Evolutionary conservation across 2,329 filamentous ascomycete species (phyloP).

Genomic region (Plenodomus biglobosus): DNA sequence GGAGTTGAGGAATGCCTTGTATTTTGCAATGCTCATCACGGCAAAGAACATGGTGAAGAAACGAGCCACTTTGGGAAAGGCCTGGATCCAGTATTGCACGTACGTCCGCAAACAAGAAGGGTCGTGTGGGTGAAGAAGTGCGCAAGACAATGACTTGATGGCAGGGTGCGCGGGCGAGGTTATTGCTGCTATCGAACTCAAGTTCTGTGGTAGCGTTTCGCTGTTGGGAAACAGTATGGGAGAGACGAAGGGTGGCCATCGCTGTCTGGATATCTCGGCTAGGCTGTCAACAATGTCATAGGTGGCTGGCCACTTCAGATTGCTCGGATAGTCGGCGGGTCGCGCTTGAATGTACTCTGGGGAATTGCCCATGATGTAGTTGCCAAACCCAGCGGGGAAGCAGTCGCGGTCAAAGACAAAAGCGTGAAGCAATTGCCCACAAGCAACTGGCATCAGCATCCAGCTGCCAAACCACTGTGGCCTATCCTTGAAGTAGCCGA

Average conservation of each 20-base stretch:
- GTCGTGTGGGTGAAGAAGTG: conserved; percentile 81
- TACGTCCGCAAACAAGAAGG: conserved; percentile 88
- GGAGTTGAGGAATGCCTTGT: conserved; percentile 67
- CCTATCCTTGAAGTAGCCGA: conserved; percentile 64
- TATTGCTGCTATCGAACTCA: conserved; percentile 73
- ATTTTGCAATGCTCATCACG: conserved; percentile 68
- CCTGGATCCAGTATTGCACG: conserved; percentile 80
- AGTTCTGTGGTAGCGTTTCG: conserved; percentile 63
- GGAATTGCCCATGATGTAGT: conserved; percentile 70
- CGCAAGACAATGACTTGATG: conserved; percentile 83
- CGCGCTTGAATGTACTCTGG: conserved; percentile 75
- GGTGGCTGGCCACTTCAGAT: conserved; percentile 71
- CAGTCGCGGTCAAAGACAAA: conserved; percentile 57
- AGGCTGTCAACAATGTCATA: conserved; percentile 79
- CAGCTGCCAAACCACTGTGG: conserved; percentile 65
- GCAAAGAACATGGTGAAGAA: conserved; percentile 76
- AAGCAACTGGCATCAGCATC: conserved; percentile 54
- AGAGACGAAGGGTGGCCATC: conserved; percentile 85
- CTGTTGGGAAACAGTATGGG: conserved; percentile 81
- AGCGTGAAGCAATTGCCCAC: conserved; percentile 53
- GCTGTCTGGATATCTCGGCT: conserved; percentile 75
- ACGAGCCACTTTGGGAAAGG: conserved; percentile 76
- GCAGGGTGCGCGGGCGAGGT: conserved; percentile 84
- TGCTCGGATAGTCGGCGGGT: conserved; percentile 67
- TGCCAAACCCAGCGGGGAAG: conserved; percentile 59